Evolutionary conservation across 106 monocot genomes (phyloP).

Genomic region (Apostasia shenzhenica): DNA sequence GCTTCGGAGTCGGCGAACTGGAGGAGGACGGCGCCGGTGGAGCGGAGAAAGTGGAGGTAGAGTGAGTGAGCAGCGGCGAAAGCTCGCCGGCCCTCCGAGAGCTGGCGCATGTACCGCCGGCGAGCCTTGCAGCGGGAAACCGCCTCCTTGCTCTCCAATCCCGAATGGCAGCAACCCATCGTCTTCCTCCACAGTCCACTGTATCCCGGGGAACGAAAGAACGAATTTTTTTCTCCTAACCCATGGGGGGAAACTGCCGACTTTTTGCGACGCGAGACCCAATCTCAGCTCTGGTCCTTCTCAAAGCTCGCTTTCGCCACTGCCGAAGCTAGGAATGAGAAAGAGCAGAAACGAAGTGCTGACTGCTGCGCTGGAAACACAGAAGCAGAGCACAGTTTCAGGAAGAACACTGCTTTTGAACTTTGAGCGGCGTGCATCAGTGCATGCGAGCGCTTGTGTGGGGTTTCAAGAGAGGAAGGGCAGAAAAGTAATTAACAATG

Average conservation of each 20-base stretch:
- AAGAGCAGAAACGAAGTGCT: not conserved
- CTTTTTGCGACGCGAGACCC: not conserved
- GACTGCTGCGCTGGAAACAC: not conserved
- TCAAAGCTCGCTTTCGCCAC: not conserved
- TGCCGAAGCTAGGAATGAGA: not conserved
- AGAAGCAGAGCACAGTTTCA: not conserved
- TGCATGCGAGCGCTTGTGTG: no score
- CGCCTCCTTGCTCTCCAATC: constrained; percentile 57
- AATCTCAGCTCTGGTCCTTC: not conserved
- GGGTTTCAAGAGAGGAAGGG: no score
- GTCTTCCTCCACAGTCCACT: not conserved
- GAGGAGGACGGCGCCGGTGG: constrained; percentile 68
- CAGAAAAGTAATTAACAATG: no score
- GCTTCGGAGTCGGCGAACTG: constrained; percentile 74
- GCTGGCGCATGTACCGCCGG: constrained; percentile 76
- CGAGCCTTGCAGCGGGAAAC: constrained; percentile 80
- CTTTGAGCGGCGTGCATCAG: not conserved
- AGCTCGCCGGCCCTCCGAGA: constrained; percentile 52
- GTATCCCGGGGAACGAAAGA: no score
- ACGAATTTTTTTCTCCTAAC: no score
- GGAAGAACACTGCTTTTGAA: not conserved
- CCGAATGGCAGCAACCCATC: constrained; percentile 84
- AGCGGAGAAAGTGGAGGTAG: constrained; percentile 75
- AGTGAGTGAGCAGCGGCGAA: constrained; percentile 57
- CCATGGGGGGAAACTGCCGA: no score